phyloP scores from a whole-genome alignment of 192 early-diverging fungal genomes.

The Gamsiella multidivaricata region DNA sequence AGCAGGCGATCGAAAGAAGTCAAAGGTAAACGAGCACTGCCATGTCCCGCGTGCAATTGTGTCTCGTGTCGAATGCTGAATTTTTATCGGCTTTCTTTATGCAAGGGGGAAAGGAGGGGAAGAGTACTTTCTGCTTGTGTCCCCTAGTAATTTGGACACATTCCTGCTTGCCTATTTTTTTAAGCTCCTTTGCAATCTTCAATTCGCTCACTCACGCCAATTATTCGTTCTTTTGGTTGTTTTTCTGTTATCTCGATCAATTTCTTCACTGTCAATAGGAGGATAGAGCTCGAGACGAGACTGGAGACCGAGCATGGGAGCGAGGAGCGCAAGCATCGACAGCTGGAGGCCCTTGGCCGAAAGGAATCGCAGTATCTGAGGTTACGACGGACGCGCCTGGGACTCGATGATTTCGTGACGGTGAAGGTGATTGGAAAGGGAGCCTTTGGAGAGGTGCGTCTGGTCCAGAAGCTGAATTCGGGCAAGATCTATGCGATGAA shows the following conservation, averaged over 20 bases:
- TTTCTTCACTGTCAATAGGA: slow-evolving; percentile 49
- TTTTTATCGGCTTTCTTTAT: no score
- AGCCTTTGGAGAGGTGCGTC: slow-evolving; percentile 97
- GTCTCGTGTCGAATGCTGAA: no score
- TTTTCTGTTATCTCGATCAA: neutral
- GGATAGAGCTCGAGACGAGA: slow-evolving; percentile 83
- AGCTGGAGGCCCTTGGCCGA: slow-evolving; percentile 78
- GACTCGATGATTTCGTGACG: slow-evolving; percentile 92
- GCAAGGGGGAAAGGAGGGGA: no score
- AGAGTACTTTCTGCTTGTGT: no score
- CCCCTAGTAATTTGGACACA: no score
- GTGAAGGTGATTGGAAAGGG: slow-evolving; percentile 99
- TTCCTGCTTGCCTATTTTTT: no score
- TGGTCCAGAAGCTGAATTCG: slow-evolving; percentile 96
- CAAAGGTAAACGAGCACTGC: slow-evolving; percentile 66
- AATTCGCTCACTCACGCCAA: no score
- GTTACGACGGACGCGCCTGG: slow-evolving; percentile 88
- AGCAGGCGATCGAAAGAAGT: slow-evolving; percentile 89
- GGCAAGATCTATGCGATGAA: slow-evolving; percentile 99
- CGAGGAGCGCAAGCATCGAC: slow-evolving; percentile 89
- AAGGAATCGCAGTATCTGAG: slow-evolving; percentile 97
- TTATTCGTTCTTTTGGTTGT: no score
- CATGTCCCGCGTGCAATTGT: no score
- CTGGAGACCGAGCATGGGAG: slow-evolving; percentile 80
- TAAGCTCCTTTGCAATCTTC: no score